Evolutionary conservation across 176 grass and related monocot species (phyloP).

Genomic region (Juncus inflexus): DNA sequence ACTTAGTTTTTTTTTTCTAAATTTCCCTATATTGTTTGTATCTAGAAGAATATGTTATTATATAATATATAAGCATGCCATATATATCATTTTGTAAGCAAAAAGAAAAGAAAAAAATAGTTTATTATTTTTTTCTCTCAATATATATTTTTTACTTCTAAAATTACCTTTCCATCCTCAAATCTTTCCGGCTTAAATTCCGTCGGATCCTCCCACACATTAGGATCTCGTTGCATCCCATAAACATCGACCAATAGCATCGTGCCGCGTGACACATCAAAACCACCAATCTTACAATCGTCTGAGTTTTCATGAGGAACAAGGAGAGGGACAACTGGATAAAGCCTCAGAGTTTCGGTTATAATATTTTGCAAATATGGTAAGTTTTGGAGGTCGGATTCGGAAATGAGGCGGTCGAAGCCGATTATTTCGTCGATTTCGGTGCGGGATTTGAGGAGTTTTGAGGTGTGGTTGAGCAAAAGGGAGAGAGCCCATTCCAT

Average conservation of each 20-base stretch:
- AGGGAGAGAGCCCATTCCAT: constrained; percentile 68
- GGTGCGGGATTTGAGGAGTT: constrained; percentile 23
- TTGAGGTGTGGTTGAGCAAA: constrained; percentile 32
- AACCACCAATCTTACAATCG: constrained; percentile 41
- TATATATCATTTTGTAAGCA: not conserved
- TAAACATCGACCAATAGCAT: constrained; percentile 62
- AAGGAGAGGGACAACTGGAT: constrained; percentile 40
- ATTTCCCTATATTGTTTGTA: not conserved
- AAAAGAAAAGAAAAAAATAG: constrained; percentile 1
- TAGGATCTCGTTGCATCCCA: constrained; percentile 47
- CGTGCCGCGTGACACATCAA: constrained; percentile 34
- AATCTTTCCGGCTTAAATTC: constrained; percentile 67
- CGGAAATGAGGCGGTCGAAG: constrained; percentile 34
- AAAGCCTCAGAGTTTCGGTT: constrained; percentile 53
- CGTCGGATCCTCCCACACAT: constrained; percentile 47
- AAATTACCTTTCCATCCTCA: not conserved
- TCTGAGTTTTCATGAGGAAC: constrained; percentile 55
- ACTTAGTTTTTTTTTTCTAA: too few relatives aligned
- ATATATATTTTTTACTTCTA: not conserved
- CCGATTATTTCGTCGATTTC: constrained; percentile 40
- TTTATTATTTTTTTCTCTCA: not conserved
- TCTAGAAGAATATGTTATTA: not conserved
- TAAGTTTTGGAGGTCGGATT: constrained; percentile 39
- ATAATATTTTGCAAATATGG: constrained; percentile 47
- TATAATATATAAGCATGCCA: not conserved